A percentile compares a stretch with the other conserved stretches of the same genome.
Evolutionary conservation across 176 grass and related monocot genomes (phyloP).

Genomic region (Avena sativa): DNA sequence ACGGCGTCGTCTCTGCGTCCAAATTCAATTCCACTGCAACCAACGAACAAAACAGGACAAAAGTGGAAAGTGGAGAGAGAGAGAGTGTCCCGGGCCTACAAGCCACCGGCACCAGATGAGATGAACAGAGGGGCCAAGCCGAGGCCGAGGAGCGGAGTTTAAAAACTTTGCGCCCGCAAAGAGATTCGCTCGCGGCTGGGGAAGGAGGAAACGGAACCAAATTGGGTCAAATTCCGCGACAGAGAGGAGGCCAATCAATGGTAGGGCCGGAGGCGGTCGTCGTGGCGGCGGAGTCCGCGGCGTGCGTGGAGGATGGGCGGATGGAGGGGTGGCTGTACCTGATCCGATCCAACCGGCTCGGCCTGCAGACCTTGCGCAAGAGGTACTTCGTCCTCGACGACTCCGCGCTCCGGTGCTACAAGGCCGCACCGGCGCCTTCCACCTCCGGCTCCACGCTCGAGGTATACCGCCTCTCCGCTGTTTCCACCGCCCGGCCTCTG

Average conservation of each 20-base stretch:
- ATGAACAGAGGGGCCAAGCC: constrained; percentile 5
- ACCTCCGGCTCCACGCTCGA: constrained; percentile 60
- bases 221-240: neutral
- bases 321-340: constrained; percentile 96
- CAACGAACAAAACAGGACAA: constrained; percentile 41
- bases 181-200: neutral
- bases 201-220: too few species aligned
- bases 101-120: constrained; percentile 32
- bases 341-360: constrained; percentile 85
- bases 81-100: constrained; percentile 36
- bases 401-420: constrained; percentile 79
- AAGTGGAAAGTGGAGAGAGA: constrained; percentile 13
- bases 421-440: constrained; percentile 54
- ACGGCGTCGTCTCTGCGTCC: constrained; percentile 18
- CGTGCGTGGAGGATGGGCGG: constrained; percentile 22
- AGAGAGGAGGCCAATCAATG: constrained; percentile 33
- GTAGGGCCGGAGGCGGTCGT: constrained; percentile 22
- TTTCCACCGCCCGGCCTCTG: neutral
- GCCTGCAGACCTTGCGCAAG: constrained; percentile 84
- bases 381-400: constrained; percentile 94
- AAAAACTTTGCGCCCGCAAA: neutral
- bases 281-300: constrained; percentile 8
- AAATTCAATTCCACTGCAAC: constrained; percentile 56
- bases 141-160: neutral
- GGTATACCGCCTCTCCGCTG: constrained; percentile 49